Conservation (phyloP, 164 flowering plant species). For the Cinnamomum micranthum region DNA sequence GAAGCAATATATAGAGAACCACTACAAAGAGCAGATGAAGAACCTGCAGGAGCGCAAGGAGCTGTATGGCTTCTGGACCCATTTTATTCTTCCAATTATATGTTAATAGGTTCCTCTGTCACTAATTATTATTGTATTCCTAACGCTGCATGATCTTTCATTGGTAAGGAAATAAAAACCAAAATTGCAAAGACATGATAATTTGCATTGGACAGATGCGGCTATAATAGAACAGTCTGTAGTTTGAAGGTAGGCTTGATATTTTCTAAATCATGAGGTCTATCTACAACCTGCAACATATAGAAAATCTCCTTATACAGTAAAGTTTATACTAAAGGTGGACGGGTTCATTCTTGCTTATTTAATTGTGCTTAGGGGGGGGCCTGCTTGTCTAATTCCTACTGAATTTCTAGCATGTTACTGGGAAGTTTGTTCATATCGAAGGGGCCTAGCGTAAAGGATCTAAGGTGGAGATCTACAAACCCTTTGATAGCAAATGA, state of each 20-base stretch:
- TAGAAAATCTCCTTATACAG: background rate
- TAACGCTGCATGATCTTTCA: background rate
- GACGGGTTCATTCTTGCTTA: background rate
- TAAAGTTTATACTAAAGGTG: background rate
- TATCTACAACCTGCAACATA: background rate
- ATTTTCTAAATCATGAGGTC: too few species aligned
- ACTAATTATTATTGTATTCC: background rate
- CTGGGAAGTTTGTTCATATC: too few species aligned
- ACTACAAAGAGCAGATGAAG: slow-evolving; percentile 96
- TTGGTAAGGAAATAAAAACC: background rate
- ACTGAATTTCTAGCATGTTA: too few species aligned
- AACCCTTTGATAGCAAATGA: too few species aligned
- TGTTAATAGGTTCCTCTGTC: background rate
- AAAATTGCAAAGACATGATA: background rate
- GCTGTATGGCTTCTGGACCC: slow-evolving; percentile 43
- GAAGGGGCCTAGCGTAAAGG: too few species aligned
- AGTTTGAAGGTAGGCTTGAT: background rate
- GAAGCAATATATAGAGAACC: slow-evolving; percentile 92
- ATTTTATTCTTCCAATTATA: background rate
- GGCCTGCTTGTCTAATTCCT: too few species aligned
- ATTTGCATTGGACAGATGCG: background rate
- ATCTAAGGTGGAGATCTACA: too few species aligned
- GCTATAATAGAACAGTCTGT: background rate
- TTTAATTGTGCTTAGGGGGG: too few species aligned
- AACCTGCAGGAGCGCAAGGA: slow-evolving; percentile 80